phyloP scores from a whole-genome alignment of 2,329 filamentous ascomycete genomes.

The Fusarium haematococcum region DNA sequence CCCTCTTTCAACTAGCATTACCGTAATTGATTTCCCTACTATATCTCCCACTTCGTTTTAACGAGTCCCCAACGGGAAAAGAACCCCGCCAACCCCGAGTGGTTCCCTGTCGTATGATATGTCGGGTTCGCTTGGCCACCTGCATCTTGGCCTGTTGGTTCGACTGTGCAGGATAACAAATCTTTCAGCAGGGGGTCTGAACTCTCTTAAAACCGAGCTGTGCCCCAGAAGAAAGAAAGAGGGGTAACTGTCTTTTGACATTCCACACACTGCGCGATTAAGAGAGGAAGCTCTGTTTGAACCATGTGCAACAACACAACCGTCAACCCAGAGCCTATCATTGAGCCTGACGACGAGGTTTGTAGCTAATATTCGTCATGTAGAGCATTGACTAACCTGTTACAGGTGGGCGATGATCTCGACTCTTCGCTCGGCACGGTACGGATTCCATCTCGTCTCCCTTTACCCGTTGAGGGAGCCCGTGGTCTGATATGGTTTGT shows the following conservation, averaged over 20 bases:
- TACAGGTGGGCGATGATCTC: neutral
- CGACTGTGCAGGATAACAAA: neutral
- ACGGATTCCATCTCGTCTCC: neutral
- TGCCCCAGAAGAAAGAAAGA: neutral
- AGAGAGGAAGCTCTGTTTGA: neutral
- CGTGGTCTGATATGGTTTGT: neutral
- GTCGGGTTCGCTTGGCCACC: neutral
- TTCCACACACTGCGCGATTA: neutral
- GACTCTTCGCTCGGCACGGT: slow-evolving; percentile 14
- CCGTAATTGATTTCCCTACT: neutral
- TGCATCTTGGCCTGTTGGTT: neutral
- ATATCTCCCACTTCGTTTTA: neutral
- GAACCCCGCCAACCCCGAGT: neutral
- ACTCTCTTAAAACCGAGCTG: neutral
- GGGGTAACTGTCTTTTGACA: neutral
- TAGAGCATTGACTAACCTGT: fast-evolving
- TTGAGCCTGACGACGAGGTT: slow-evolving; percentile 27
- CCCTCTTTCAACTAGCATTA: neutral
- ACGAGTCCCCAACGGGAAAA: neutral
- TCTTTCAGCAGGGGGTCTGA: neutral
- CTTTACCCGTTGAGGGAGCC: fast-evolving
- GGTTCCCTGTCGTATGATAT: slow-evolving; percentile 68
- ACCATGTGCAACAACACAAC: slow-evolving; percentile 15
- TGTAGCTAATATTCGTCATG: fast-evolving
- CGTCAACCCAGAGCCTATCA: neutral